Percentiles rank a stretch among this genome's conserved stretches.
Evolutionary conservation across 352 stramenopile genomes (phyloP).

Genomic region (Pythium monospermum): DNA sequence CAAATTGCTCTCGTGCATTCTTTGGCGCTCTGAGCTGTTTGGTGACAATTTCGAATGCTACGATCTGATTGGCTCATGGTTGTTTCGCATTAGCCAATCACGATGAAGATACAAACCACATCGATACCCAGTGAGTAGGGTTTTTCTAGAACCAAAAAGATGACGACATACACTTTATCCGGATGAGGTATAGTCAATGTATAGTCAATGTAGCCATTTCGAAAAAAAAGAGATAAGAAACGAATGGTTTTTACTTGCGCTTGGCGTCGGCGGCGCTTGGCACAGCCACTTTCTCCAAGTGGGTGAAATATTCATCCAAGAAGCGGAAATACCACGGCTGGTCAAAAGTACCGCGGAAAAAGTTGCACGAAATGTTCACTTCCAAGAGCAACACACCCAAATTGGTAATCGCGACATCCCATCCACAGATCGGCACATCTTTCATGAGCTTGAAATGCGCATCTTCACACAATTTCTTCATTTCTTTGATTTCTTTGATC

Average conservation of each 20-base stretch:
- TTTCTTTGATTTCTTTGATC: constrained; percentile 87
- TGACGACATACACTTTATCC: constrained; percentile 1
- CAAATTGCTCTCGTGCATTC: background rate
- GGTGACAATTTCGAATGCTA: constrained; percentile 7
- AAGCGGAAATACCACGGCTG: constrained; percentile 85
- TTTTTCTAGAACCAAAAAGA: too few species aligned
- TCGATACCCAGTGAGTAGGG: constrained; percentile 16
- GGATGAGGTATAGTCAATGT: constrained; percentile 11
- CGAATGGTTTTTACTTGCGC: constrained; percentile 22
- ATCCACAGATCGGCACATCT: constrained; percentile 89
- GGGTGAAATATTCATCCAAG: constrained; percentile 79
- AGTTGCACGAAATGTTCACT: constrained; percentile 94
- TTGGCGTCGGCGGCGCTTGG: constrained; percentile 42
- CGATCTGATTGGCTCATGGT: constrained; percentile 5
- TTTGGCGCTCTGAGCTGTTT: constrained; percentile 1
- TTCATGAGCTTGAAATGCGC: constrained; percentile 91
- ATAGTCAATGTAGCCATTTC: constrained; percentile 22
- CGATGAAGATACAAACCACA: constrained; percentile 2
- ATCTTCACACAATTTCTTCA: constrained; percentile 75
- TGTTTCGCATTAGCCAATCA: constrained; percentile 10
- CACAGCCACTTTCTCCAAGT: constrained; percentile 65
- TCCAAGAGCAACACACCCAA: constrained; percentile 86
- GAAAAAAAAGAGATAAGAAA: too few species aligned
- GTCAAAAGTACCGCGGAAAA: constrained; percentile 91
- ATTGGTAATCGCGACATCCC: constrained; percentile 91